phyloP scores from a whole-genome alignment of 176 grass and related monocot species.

The Triticum turgidum region DNA sequence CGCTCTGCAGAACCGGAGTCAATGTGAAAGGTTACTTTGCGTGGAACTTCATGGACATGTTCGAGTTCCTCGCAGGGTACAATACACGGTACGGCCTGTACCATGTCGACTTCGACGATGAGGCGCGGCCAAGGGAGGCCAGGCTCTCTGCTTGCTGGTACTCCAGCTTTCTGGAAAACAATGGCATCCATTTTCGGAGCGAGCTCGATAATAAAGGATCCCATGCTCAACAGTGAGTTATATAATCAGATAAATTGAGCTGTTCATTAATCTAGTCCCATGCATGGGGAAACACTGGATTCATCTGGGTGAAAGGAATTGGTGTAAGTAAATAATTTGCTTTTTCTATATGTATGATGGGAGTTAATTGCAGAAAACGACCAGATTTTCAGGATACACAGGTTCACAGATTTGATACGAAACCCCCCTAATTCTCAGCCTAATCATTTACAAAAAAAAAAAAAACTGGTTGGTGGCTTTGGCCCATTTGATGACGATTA shows the following conservation, averaged over 20 bases:
- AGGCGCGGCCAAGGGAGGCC: constrained; percentile 33
- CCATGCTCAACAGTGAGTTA: constrained; percentile 11
- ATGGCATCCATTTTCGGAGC: background rate
- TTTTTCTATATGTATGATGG: background rate
- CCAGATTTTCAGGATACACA: too few relatives aligned
- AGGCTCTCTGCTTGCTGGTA: constrained; percentile 63
- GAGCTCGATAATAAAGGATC: background rate
- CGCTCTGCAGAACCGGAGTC: constrained; percentile 50
- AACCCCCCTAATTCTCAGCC: too few relatives aligned
- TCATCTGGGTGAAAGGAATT: background rate
- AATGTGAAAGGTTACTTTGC: constrained; percentile 64
- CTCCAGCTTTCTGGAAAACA: constrained; percentile 39
- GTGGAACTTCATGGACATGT: constrained; percentile 63
- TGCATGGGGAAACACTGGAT: background rate
- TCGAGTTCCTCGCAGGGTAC: constrained; percentile 51
- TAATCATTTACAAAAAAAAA: too few relatives aligned
- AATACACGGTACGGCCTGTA: constrained; percentile 46
- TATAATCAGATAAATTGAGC: background rate
- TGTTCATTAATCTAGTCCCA: background rate
- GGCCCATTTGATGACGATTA: too few relatives aligned
- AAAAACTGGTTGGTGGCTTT: too few relatives aligned
- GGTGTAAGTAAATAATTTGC: background rate
- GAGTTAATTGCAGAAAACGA: too few relatives aligned
- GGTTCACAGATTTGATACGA: too few relatives aligned
- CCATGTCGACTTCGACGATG: constrained; percentile 46